Base-by-base conservation (phyloP, 768 basidiomycete species). In the Tephrocybe sp. region DNA sequence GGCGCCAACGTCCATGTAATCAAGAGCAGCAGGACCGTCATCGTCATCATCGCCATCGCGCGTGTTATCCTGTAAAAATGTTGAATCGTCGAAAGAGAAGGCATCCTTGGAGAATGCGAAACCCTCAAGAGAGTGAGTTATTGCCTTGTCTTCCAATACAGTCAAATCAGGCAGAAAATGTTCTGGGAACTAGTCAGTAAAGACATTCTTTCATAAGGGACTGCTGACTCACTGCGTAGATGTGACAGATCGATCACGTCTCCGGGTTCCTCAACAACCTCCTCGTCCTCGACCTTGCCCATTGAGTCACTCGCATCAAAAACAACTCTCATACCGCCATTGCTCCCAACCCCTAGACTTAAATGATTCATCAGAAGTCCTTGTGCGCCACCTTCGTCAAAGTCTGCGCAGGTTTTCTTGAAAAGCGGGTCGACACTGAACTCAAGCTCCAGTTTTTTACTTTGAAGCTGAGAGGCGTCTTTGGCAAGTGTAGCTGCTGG, bases 281-380 rank as follows among this genome's bases (percentile, higher is more conserved):
- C 92, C 28, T 85, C 85, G 40, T 91, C 93, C 33, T 95, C 88
- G 3, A 78, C 75, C 55, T 84, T 88, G 3, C 85, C 83, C 65
- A 89, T 85, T 0, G 91, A 88, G 66, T 98, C 96, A 50, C 95
- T 88, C 4, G 94, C 95, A 66, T 98, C 96, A 60, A 99, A 99
- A 23, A 98, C 90, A 45, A 99, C 89, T 53, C 93, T 77, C 66
- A 98, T 76, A 34, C 83, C 84, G 3, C 90, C 88, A 52, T 95
- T 92, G 15, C 79, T 80, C 2, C 89, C 90, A 1, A 86, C 74
- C 17, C 88, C 89, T 48, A 92, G 61, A 45, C 81, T 79, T 36
- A 99, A 76, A 63, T 99, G 97, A 64, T 99, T 98, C 95, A 98
- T 96, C 26, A 99, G 73, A 41, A 99, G 71, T 10, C 97, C 97